Evolutionary conservation across 768 basidiomycete species (phyloP).

Genomic region (Suillus occidentalis): DNA sequence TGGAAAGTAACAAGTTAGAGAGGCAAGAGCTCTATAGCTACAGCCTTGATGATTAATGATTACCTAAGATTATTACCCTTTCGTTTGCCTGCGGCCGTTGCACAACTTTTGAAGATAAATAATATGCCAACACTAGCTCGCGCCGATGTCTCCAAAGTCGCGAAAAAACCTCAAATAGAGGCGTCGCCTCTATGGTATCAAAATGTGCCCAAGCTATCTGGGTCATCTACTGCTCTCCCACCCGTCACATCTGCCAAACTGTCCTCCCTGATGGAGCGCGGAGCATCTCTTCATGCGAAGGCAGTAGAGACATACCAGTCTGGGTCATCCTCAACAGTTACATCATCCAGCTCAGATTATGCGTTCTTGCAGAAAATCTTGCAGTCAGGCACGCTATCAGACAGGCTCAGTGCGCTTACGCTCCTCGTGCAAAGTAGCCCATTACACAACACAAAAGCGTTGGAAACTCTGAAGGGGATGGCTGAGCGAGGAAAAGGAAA

Average conservation of each 20-base stretch:
- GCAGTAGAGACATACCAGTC: slow-evolving; percentile 49
- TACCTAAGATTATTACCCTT: too few relatives aligned
- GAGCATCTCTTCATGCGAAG: slow-evolving; percentile 45
- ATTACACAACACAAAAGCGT: slow-evolving; percentile 77
- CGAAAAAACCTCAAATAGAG: slow-evolving; percentile 26
- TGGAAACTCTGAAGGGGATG: slow-evolving; percentile 75
- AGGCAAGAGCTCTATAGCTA: too few relatives aligned
- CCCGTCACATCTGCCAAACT: slow-evolving; percentile 45
- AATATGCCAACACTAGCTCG: slow-evolving; percentile 8
- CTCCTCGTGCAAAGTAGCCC: slow-evolving; percentile 88
- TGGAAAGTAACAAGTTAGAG: too few relatives aligned
- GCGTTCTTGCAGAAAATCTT: slow-evolving; percentile 85
- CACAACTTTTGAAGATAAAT: slow-evolving; percentile 11
- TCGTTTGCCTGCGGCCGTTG: background rate
- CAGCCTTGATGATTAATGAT: too few relatives aligned
- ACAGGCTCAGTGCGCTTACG: slow-evolving; percentile 87
- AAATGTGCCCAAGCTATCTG: slow-evolving; percentile 40
- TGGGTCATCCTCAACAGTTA: slow-evolving; percentile 45
- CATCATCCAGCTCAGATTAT: slow-evolving; percentile 63
- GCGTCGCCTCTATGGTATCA: slow-evolving; percentile 56
- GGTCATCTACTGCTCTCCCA: slow-evolving; percentile 28
- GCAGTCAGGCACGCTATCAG: slow-evolving; percentile 85
- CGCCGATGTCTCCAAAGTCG: slow-evolving; percentile 5
- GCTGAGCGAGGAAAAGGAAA: slow-evolving; percentile 77
- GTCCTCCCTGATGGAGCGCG: slow-evolving; percentile 44